These are phyloP conservation scores for Candida albicans DNA, from an alignment of 1,139 yeast genomes.

Conservation along the genomic window DNA sequence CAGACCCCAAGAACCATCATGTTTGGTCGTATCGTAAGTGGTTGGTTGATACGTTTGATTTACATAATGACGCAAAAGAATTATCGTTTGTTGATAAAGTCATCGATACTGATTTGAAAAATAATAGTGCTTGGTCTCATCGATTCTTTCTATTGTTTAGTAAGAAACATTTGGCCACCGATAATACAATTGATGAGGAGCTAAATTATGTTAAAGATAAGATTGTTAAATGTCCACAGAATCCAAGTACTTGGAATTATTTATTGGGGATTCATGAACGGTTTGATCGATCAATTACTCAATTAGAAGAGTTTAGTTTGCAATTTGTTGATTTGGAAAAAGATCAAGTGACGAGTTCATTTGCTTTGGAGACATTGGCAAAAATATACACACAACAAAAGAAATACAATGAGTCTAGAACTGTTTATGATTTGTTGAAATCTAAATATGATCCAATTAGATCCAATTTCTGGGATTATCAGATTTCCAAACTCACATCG, in stretches of 20 bases:
- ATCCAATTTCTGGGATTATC: constrained; percentile 59
- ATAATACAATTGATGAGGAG: constrained; percentile 22
- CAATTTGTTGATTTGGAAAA: constrained; percentile 35
- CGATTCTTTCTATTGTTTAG: constrained; percentile 60
- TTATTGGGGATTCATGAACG: constrained; percentile 57
- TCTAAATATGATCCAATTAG: constrained; percentile 66
- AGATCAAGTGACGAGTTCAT: constrained; percentile 48
- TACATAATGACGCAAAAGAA: constrained; percentile 50
- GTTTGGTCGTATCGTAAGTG: constrained; percentile 93
- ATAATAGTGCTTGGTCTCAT: constrained; percentile 95
- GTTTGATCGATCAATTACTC: constrained; percentile 26
- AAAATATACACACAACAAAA: constrained; percentile 39
- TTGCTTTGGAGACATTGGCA: constrained; percentile 68
- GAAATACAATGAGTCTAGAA: constrained; percentile 31
- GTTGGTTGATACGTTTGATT: constrained; percentile 58
- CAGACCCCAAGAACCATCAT: constrained; percentile 89
- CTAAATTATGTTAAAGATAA: constrained; percentile 44
- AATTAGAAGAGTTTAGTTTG: constrained; percentile 46
- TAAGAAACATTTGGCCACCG: constrained; percentile 14
- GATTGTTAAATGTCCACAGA: constrained; percentile 69
- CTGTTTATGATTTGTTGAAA: constrained; percentile 50
- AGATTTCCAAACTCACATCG: constrained; percentile 13
- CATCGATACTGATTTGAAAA: constrained; percentile 66
- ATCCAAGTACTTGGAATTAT: constrained; percentile 89
- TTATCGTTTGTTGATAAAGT: constrained; percentile 50